phyloP scores from a whole-genome alignment of 495 filamentous ascomycete species.

The Astrothelium macrocarpum region DNA sequence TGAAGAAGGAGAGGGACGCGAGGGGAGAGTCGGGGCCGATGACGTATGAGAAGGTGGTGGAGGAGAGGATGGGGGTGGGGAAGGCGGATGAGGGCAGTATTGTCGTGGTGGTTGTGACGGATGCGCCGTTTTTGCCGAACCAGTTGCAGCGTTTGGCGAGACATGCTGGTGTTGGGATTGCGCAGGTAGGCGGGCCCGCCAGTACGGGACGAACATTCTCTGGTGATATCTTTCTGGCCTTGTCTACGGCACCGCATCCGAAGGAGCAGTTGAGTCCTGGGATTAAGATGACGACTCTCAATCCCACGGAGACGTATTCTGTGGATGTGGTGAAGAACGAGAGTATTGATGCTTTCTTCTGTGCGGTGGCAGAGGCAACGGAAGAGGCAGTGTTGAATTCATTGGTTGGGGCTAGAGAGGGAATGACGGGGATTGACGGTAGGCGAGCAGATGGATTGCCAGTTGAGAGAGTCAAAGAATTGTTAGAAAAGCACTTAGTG shows the following conservation, averaged over 20 bases:
- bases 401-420: slow-evolving; percentile 39
- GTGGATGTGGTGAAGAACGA: slow-evolving; percentile 39
- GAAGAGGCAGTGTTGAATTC: slow-evolving; percentile 48
- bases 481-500: slow-evolving; percentile 37
- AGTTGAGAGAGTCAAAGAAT: slow-evolving; percentile 37
- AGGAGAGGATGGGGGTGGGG: slow-evolving; percentile 17
- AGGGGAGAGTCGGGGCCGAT: not conserved
- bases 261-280: slow-evolving; percentile 20
- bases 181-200: slow-evolving; percentile 37
- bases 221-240: slow-evolving; percentile 46
- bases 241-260: slow-evolving; percentile 41
- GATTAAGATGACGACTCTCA: slow-evolving; percentile 16
- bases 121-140: slow-evolving; percentile 41
- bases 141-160: slow-evolving; percentile 46
- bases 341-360: slow-evolving; percentile 42
- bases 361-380: slow-evolving; percentile 40
- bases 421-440: slow-evolving; percentile 35
- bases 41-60: not conserved
- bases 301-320: slow-evolving; percentile 26
- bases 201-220: slow-evolving; percentile 37
- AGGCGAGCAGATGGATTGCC: slow-evolving; percentile 37
- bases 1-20: slow-evolving; percentile 22
- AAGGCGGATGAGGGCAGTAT: slow-evolving; percentile 43
- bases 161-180: slow-evolving; percentile 42
- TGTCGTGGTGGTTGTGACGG: slow-evolving; percentile 43